Conservation (phyloP, 108 stramenopile species). For the Hondaea fermentalgiana region DNA sequence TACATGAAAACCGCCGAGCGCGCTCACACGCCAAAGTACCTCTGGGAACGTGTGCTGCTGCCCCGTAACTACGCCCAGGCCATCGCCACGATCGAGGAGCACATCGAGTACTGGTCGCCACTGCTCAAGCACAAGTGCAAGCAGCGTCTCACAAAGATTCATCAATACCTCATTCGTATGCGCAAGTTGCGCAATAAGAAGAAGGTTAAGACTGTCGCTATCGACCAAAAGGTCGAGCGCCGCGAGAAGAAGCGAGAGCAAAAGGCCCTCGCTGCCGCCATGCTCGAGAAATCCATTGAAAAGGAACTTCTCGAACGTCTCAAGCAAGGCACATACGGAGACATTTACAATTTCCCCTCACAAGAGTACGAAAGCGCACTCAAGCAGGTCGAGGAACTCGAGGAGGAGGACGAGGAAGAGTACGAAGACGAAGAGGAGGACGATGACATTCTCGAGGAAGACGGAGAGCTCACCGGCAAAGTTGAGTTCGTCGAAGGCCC, state of each 20-base stretch:
- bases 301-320: conserved; percentile 87
- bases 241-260: neutral
- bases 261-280: conserved; percentile 62
- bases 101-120: conserved; percentile 88
- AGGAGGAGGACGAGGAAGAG: conserved; percentile 57
- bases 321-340: conserved; percentile 86
- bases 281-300: conserved; percentile 76
- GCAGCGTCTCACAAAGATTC: conserved; percentile 94
- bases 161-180: conserved; percentile 94
- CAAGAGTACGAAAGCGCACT: conserved; percentile 68
- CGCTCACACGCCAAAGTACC: conserved; percentile 87
- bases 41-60: conserved; percentile 93
- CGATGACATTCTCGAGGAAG: neutral
- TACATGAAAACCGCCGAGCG: conserved; percentile 93
- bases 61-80: conserved; percentile 85
- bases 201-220: conserved; percentile 63
- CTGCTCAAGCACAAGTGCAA: conserved; percentile 77
- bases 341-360: conserved; percentile 93
- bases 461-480: conserved; percentile 30
- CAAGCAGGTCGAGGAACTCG: conserved; percentile 47
- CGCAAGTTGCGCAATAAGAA: conserved; percentile 81
- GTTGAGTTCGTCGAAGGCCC: conserved; percentile 25
- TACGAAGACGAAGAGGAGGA: conserved; percentile 44
- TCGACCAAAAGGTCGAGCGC: conserved; percentile 59
- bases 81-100: conserved; percentile 71